Conservation (phyloP, 352 stramenopile genomes). For the Thalassiosira livingstoniorum region DNA sequence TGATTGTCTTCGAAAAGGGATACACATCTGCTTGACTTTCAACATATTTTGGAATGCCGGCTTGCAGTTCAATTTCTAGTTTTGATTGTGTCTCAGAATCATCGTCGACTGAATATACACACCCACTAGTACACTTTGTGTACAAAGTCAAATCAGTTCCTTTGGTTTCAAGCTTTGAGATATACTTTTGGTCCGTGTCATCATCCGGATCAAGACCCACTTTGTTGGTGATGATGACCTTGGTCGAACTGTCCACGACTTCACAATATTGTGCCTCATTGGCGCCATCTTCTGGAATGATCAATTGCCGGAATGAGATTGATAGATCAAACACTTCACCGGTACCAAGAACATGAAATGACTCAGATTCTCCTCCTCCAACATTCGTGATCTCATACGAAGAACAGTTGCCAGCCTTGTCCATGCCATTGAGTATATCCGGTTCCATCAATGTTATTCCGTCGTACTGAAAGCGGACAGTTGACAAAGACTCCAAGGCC, state of each 20-base stretch:
- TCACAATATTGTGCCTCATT: conserved; percentile 11
- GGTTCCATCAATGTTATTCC: not conserved
- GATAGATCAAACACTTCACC: not conserved
- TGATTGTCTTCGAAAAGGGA: not conserved
- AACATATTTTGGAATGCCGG: not conserved
- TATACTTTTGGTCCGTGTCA: not conserved
- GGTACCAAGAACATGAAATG: not conserved
- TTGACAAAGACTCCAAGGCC: no score
- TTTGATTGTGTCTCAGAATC: not conserved
- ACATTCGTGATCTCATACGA: not conserved
- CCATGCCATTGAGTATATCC: not conserved
- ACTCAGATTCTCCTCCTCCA: not conserved
- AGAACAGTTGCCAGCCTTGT: not conserved
- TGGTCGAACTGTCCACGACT: conserved; percentile 4
- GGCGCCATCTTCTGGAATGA: not conserved
- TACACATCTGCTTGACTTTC: not conserved
- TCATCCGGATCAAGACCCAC: not conserved
- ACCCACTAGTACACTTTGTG: not conserved
- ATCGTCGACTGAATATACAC: not conserved
- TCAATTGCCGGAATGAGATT: not conserved
- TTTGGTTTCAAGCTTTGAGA: not conserved
- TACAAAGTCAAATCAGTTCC: not conserved
- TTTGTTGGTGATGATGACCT: not conserved
- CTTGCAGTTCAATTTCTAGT: conserved; percentile 1
- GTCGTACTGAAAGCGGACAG: not conserved